phyloP scores from a whole-genome alignment of 2,329 filamentous ascomycete genomes.

The Sclerotiophoma versabilis region DNA sequence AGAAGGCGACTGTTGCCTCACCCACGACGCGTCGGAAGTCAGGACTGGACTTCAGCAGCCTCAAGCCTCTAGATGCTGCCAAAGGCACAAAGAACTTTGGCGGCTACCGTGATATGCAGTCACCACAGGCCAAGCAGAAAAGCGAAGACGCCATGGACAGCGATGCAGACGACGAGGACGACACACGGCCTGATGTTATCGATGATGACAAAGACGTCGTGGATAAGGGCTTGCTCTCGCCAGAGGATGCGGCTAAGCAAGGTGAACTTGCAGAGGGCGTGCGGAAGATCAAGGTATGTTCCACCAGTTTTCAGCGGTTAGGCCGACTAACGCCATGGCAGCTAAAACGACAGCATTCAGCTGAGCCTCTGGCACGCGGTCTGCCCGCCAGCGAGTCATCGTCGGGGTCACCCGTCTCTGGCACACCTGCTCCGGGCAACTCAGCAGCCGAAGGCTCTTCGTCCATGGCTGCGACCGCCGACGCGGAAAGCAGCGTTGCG shows the following conservation, averaged over 20 bases:
- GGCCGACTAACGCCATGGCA: slow-evolving; percentile 48
- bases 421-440: slow-evolving; percentile 28
- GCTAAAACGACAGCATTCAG: slow-evolving; percentile 83
- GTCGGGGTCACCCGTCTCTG: slow-evolving; percentile 31
- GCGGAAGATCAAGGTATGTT: slow-evolving; percentile 77
- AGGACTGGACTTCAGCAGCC: slow-evolving; percentile 80
- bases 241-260: slow-evolving; percentile 75
- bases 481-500: slow-evolving; percentile 61
- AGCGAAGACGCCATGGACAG: slow-evolving; percentile 72
- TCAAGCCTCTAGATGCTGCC: slow-evolving; percentile 79
- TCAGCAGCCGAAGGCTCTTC: slow-evolving; percentile 32
- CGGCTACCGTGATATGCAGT: slow-evolving; percentile 77
- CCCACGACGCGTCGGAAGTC: slow-evolving; percentile 78
- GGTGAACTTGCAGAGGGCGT: slow-evolving; percentile 82
- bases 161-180: slow-evolving; percentile 74
- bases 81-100: slow-evolving; percentile 91
- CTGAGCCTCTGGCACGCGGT: slow-evolving; percentile 65
- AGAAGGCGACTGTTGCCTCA: slow-evolving; percentile 64
- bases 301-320: not conserved
- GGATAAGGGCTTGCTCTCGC: slow-evolving; percentile 62
- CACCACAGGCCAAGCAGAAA: slow-evolving; percentile 59
- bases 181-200: slow-evolving; percentile 69
- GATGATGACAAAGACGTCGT: slow-evolving; percentile 65
- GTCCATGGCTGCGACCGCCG: slow-evolving; percentile 38
- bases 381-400: slow-evolving; percentile 29